Evolutionary conservation across 2,329 filamentous ascomycete genomes (phyloP), one percentile per base, ranked within the genome.

Genomic region (Aureobasidium namibiae): DNA sequence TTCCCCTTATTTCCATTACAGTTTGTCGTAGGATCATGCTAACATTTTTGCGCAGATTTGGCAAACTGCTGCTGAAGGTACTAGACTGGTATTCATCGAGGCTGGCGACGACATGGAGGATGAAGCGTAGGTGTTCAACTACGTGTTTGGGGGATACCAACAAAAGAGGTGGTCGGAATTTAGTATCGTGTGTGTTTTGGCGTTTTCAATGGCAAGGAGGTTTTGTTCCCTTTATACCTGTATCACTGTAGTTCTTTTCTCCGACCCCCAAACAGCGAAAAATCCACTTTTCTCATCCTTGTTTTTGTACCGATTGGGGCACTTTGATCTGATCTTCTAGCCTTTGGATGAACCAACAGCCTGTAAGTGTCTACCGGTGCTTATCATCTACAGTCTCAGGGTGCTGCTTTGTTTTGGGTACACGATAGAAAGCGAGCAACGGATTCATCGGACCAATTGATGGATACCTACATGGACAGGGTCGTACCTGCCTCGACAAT

Each of bases 21-120:
- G n/a, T n/a, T 24, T 34, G n/a, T 24, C 52, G 23, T 13, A 44
- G 21, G 23, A 34, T 56, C n/a, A n/a, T 64, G 62, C 74, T 77
- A 68, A 76, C 33, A 13, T 24, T 45, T 14, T 24, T 52, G 1
- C 14, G 60, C 59, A 80, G 78, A 75, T 80, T 61, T 82, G 79
- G 79, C 79, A 82, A 73, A 80, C 78, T 39, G 78, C 79, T 13
- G 77, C 76, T 38, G 77, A 80, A 67, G 79, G 79, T 9, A 80
- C 79, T 8, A 68, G 79, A 52, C 70, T 82, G 56, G 77, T 82
- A 16, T 82, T 82, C 62, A 81, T 82, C 61, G 78, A 81, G 63
- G 73, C 78, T 39, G 78, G 76, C 46, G 76, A 79, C 60, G 70
- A 74, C 61, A 65, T 62, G 56, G 67, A 69, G 33, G 70, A 67